Evolutionary conservation across 345 rosid genomes (phyloP), one percentile per base, ranked within the genome.

Genomic region (Hypericum perforatum): DNA sequence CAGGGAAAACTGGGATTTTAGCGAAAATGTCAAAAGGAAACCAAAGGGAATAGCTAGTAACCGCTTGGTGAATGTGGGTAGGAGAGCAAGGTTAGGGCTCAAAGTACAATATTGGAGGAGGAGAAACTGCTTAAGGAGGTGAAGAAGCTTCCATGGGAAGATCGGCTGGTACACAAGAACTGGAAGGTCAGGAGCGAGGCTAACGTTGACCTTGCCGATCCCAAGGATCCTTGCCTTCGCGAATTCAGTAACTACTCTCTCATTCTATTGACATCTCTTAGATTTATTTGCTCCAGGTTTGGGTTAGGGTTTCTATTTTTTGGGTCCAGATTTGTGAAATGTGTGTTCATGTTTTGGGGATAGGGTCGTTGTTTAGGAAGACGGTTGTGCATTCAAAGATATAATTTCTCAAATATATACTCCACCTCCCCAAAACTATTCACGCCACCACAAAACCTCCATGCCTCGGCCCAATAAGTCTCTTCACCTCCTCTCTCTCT

Each of bases 171-270:
- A 13, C 99, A 92, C 77, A 92, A 89, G 81, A 92, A 82, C 68
- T 92, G 99, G 99, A 92, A 89, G 71, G 99, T 92, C 53, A 60
- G 97, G 69, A 92, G 79, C 58, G 99, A 92, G 70, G 99, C 95
- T 22, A 92, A 89, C 66, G 66, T 92, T 68, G 97, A 92, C 67
- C 66, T 89, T 63, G 95, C 95, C 68, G 97, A 92, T 86, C 97
- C 99, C 1, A 89, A 92, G 77, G 97, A 89, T 74, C 52, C 76
- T 53, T 89, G 95, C 54, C 80, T 92, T 11, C 96, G 99, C 40
- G 99, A 92, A 71, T 82, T 88, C 57, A 91, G 99, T 92, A 22
- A 22, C 32, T 39, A 65, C 78, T 64, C 15, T 7, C 49, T 16
- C 16, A 6, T n/a, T n/a, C n/a, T n/a, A n/a, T n/a, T n/a, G n/a